Evolutionary conservation across 2,329 filamentous ascomycete genomes (phyloP), one percentile per base, ranked within the genome.

Genomic region (Penicillium glabrum): DNA sequence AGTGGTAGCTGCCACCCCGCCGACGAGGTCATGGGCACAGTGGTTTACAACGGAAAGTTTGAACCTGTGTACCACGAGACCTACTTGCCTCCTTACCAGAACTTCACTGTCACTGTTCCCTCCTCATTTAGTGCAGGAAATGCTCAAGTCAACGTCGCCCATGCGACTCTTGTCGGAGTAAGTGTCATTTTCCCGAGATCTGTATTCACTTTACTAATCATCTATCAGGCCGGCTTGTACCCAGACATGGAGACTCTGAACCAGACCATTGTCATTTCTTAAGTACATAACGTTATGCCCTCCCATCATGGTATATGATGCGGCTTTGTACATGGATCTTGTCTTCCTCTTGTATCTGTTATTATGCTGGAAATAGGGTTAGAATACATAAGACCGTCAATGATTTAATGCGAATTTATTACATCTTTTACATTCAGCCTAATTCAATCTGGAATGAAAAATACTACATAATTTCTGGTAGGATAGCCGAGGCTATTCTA

Each of bases 131-230:
- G 53, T 0, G 35, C 54, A 5, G 68, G 67, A 0, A 46, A 54
- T 2, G 65, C 61, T 8, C 54, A 67, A 11, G 54, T 72, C 11
- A 69, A 67, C 13, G 56, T 72, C 4, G 68, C 69, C 0, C 70
- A 72, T 56, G 61, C 67, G 6, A 51, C 67, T 3, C 54, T 71
- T 14, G 57, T 71, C n/a, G 70, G 70, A 7, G 70, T 73, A 61
- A 66, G 69, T 67, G 8, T 5, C 27, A 8, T 29, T 27, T 27
- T 9, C n/a, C 27, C 29, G 13, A 24, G 23, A 29, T 31, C 7
- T 21, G 3, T 11, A 11, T 33, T 1, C 9, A 41, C 26, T 3
- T 16, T 51, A 33, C 58, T 65, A 26, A 64, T 26, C 4, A 11
- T 39, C 27, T 10, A 35, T 14, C 35, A 71, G 69, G 66, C 67